phyloP scores from a whole-genome alignment of 2,329 filamentous ascomycete species.

The Clarireedia sp. region DNA sequence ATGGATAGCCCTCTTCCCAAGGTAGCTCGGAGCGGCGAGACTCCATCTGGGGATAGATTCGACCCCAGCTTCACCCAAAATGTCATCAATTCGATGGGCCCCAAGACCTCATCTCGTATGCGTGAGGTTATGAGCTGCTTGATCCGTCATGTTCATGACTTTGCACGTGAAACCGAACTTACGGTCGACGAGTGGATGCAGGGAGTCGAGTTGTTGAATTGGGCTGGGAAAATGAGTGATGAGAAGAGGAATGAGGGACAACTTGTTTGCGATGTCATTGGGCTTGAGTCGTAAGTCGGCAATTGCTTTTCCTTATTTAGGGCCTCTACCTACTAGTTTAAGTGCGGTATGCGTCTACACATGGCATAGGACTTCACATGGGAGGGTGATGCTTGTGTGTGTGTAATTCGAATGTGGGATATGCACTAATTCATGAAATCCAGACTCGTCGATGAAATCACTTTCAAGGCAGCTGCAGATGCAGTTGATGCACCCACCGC shows the following conservation, averaged over 20 bases:
- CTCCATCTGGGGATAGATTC: conserved; percentile 21
- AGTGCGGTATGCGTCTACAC: too few species aligned
- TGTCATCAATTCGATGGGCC: conserved; percentile 54
- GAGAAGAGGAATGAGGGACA: conserved; percentile 57
- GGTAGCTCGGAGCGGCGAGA: neutral
- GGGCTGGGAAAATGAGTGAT: conserved; percentile 54
- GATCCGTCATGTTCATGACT: conserved; percentile 50
- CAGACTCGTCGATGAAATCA: conserved; percentile 34
- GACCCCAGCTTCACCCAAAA: conserved; percentile 50
- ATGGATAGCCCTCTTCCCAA: too few species aligned
- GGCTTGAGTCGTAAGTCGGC: conserved; percentile 46
- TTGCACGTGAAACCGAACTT: conserved; percentile 48
- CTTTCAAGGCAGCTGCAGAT: conserved; percentile 22
- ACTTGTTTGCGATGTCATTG: conserved; percentile 54
- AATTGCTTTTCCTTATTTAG: neutral
- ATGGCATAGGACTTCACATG: neutral
- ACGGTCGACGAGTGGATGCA: conserved; percentile 52
- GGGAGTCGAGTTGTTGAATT: conserved; percentile 49
- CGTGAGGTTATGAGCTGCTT: conserved; percentile 47
- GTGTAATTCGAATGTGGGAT: neutral
- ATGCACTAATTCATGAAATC: conserved; percentile 11
- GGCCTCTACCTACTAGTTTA: neutral
- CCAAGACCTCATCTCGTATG: conserved; percentile 48
- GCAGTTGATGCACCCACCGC: conserved; percentile 37
- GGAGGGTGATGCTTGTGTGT: neutral